A percentile compares a stretch with the other conserved stretches of the same genome.
These are phyloP conservation scores for Botryotinia globosa DNA, from an alignment of 2,329 filamentous ascomycete genomes.

Conservation along the genomic window DNA sequence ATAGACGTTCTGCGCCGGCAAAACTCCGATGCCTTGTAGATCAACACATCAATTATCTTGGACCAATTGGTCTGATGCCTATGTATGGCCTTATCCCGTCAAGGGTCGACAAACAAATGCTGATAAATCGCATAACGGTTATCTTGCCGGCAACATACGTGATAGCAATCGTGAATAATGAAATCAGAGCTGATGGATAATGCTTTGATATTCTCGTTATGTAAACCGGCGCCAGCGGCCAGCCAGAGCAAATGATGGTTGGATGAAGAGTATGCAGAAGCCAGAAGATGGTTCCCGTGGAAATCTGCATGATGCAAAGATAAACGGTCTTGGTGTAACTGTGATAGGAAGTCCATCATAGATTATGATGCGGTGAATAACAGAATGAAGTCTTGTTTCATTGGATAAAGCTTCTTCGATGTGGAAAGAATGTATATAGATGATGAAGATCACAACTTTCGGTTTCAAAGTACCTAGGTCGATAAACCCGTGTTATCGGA, in stretches of 20 bases:
- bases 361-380: background rate
- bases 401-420: background rate
- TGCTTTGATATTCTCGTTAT: slow-evolving; percentile 4
- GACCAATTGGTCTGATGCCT: background rate
- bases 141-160: slow-evolving; percentile 10
- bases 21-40: slow-evolving; percentile 7
- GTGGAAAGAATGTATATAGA: background rate
- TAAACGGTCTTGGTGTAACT: slow-evolving; percentile 9
- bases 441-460: slow-evolving; percentile 4
- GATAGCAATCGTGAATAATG: slow-evolving; percentile 17
- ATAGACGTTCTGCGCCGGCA: slow-evolving; percentile 10
- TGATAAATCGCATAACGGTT: background rate
- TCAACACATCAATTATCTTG: background rate
- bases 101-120: background rate
- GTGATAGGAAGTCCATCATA: slow-evolving; percentile 6
- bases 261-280: background rate
- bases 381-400: background rate
- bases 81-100: slow-evolving; percentile 12
- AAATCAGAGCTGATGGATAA: slow-evolving; percentile 1
- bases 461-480: background rate
- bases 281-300: background rate
- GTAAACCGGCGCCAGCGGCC: background rate
- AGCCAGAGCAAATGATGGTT: slow-evolving; percentile 7
- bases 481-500: background rate
- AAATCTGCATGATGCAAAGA: slow-evolving; percentile 12